Percentiles rank a stretch among this genome's conserved stretches.
These are phyloP conservation scores for Volvox carteri DNA, from an alignment of 163 green algal species.

Conservation along the genomic window DNA sequence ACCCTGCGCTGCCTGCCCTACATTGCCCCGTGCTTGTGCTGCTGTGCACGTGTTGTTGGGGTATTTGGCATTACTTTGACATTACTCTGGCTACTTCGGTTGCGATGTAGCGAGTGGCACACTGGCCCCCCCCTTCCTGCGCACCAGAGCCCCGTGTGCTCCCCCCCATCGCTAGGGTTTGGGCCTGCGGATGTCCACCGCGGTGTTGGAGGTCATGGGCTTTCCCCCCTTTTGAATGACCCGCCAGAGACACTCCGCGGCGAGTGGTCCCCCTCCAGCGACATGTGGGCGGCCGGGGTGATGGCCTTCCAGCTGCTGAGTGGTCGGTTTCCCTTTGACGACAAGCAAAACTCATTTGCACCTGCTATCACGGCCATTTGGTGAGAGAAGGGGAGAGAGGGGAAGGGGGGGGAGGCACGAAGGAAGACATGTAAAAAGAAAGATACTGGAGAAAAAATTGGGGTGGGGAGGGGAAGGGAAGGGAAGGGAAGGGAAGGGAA, in stretches of 20 bases:
- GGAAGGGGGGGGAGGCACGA: background rate
- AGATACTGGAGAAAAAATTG: too few relatives aligned
- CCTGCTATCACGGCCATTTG: constrained; percentile 75
- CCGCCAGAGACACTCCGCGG: constrained; percentile 88
- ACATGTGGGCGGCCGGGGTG: constrained; percentile 91
- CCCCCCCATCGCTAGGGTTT: too few relatives aligned
- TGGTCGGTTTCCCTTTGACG: constrained; percentile 91
- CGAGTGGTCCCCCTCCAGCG: constrained; percentile 79
- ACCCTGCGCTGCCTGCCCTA: too few relatives aligned
- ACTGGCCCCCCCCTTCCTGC: background rate
- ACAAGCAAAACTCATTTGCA: constrained; percentile 76
- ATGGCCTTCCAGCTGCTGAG: constrained; percentile 94
- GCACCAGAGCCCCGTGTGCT: background rate
- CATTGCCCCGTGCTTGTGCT: too few relatives aligned
- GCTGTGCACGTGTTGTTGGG: too few relatives aligned
- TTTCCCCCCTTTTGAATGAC: too few relatives aligned
- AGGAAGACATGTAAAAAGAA: too few relatives aligned
- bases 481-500: too few relatives aligned
- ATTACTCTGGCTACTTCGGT: background rate
- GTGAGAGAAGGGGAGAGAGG: constrained; percentile 46
- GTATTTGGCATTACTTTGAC: too few relatives aligned
- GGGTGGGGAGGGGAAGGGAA: too few relatives aligned
- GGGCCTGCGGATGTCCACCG: too few relatives aligned
- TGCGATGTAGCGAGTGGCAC: background rate
- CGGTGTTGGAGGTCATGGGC: too few relatives aligned